Base-by-base conservation (phyloP, 768 basidiomycete species). In the Pleurotus cornucopiae region DNA sequence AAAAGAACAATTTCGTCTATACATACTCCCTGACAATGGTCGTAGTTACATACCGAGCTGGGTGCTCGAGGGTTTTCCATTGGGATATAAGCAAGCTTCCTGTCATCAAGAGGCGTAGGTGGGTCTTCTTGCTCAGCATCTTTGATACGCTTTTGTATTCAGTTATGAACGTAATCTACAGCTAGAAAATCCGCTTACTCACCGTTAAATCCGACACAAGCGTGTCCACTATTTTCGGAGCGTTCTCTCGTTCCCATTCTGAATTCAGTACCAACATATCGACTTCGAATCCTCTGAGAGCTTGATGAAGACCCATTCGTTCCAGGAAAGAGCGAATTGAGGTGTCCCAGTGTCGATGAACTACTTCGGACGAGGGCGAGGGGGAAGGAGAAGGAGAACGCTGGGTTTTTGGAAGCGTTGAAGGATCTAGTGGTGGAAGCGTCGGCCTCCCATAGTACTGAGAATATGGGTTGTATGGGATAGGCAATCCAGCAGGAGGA, bases 221-320 rank as follows among this genome's bases (percentile, higher is more conserved):
- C 23, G 78, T 76, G 3, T 70, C 68, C 30, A 91, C 67, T 3
- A 87, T 87, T 0, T 64, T 69, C 7, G 83, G 81, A 5, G 89
- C 72, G n/a, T 70, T 74, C 56, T 74, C 71, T 38, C 73, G 73
- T 67, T 90, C 89, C 79, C 83, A 88, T 1, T 81, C 79, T 0
- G 76, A 64, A 58, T 83, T 90, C 71, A 90, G 67, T n/a, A 88
- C 77, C 4, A 90, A 64, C 71, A 90, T 78, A 62, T 91, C 89
- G n/a, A 75, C 68, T 60, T 88, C 83, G 46, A 91, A 82, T 0
- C 85, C 89, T 38, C 72, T 74, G 44, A 83, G 62, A 0, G 86
- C 75, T 62, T 89, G 84, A 1, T 69, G 74, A 18, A 90, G 66
- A 3, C 84, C 82, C 14, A 83, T 73, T 44, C 77, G 72, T 12